Evolutionary conservation across 768 basidiomycete species (phyloP).

Genomic region (Hygrophorus pudorinus): DNA sequence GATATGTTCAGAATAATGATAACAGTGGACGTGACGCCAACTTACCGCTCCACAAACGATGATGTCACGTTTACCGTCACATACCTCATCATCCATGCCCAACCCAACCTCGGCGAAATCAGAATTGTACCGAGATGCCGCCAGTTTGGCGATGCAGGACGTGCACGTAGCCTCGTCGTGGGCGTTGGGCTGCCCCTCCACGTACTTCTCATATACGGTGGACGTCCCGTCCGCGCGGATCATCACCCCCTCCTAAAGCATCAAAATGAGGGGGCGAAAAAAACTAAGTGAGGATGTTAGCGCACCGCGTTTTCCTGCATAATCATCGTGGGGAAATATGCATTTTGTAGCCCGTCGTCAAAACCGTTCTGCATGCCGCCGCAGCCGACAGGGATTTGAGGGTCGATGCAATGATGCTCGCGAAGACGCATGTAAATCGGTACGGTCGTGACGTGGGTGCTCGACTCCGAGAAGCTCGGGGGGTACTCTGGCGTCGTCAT

Average conservation of each 20-base stretch:
- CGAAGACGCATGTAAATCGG: slow-evolving; percentile 51
- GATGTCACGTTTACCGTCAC: slow-evolving; percentile 31
- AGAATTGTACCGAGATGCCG: not conserved
- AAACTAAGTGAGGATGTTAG: not conserved
- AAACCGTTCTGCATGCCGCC: slow-evolving; percentile 7
- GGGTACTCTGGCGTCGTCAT: slow-evolving; percentile 16
- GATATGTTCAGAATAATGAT: not conserved
- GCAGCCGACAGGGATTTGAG: slow-evolving; percentile 3
- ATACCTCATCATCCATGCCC: slow-evolving; percentile 17
- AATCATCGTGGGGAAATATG: slow-evolving; percentile 26
- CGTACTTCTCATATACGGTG: slow-evolving; percentile 31
- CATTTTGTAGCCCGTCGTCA: slow-evolving; percentile 28
- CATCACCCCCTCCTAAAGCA: slow-evolving; percentile 3
- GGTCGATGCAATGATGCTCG: slow-evolving; percentile 36
- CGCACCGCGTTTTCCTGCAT: slow-evolving; percentile 9
- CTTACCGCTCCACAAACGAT: slow-evolving; percentile 50
- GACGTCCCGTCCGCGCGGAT: slow-evolving; percentile 11
- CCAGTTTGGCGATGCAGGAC: not conserved
- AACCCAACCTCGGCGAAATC: slow-evolving; percentile 15
- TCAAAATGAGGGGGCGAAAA: not conserved
- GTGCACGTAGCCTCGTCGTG: slow-evolving; percentile 33
- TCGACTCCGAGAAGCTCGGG: slow-evolving; percentile 21
- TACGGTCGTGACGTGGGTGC: slow-evolving; percentile 26
- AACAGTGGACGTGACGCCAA: not conserved
- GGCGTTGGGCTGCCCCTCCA: slow-evolving; percentile 24